phyloP scores from a whole-genome alignment of 371 early-diverging fungal species.

The Mucor plumbeus region DNA sequence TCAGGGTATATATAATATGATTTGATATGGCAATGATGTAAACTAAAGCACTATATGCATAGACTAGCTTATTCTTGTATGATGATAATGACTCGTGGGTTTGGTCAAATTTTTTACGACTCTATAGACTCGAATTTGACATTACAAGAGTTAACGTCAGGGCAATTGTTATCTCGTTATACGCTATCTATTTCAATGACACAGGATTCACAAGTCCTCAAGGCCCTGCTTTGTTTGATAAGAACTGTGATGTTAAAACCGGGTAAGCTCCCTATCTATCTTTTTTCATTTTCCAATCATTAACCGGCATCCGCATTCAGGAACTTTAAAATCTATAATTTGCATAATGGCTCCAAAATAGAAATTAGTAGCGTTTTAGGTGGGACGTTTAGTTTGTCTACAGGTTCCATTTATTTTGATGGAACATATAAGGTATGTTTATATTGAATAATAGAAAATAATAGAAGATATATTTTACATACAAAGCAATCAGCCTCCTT shows the following conservation, averaged over 20 bases:
- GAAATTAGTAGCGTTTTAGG: slow-evolving; percentile 33
- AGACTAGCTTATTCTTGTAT: slow-evolving; percentile 61
- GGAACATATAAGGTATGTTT: slow-evolving; percentile 41
- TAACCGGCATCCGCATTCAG: slow-evolving; percentile 15
- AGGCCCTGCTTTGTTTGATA: slow-evolving; percentile 61
- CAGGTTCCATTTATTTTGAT: slow-evolving; percentile 53
- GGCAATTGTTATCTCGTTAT: slow-evolving; percentile 22
- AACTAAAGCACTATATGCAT: slow-evolving; percentile 30
- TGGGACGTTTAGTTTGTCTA: slow-evolving; percentile 41
- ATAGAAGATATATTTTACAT: background rate
- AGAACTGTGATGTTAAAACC: slow-evolving; percentile 53
- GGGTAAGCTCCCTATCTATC: slow-evolving; percentile 30
- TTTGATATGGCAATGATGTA: background rate
- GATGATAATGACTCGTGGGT: slow-evolving; percentile 58
- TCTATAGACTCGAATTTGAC: slow-evolving; percentile 19
- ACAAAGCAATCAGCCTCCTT: slow-evolving; percentile 34
- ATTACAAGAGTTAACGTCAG: slow-evolving; percentile 28
- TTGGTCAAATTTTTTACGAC: slow-evolving; percentile 41
- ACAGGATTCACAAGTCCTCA: slow-evolving; percentile 56
- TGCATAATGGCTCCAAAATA: slow-evolving; percentile 42
- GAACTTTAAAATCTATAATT: slow-evolving; percentile 55
- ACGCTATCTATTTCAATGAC: slow-evolving; percentile 27
- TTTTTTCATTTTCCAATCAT: background rate
- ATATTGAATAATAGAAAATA: background rate
- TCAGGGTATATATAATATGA: background rate